Percentiles rank a stretch among this genome's conserved stretches.
These are phyloP conservation scores for Staphylotrichum longicolle DNA, from an alignment of 495 filamentous ascomycete species.

Conservation along the genomic window DNA sequence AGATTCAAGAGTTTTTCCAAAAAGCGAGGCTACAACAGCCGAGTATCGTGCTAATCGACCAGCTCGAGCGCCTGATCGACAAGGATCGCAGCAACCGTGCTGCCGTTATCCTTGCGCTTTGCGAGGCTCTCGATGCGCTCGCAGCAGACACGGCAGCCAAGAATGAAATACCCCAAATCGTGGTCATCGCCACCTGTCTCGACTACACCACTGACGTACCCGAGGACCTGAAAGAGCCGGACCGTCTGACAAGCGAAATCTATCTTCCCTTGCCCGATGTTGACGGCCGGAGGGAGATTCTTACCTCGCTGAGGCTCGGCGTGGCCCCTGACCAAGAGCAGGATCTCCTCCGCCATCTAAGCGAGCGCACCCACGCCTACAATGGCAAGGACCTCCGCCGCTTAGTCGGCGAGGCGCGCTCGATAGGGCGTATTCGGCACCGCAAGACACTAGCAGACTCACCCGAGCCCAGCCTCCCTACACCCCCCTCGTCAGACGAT, in stretches of 20 bases:
- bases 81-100: slow-evolving; percentile 55
- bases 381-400: slow-evolving; percentile 49
- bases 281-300: slow-evolving; percentile 67
- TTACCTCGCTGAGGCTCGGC: slow-evolving; percentile 51
- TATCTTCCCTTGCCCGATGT: slow-evolving; percentile 78
- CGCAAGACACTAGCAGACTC: background rate
- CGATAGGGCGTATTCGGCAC: slow-evolving; percentile 27
- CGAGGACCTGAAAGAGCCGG: slow-evolving; percentile 62
- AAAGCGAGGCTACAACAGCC: slow-evolving; percentile 70
- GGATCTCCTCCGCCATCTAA: slow-evolving; percentile 43
- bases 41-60: slow-evolving; percentile 79
- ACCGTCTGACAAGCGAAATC: slow-evolving; percentile 68
- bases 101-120: slow-evolving; percentile 48
- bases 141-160: slow-evolving; percentile 35
- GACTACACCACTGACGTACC: slow-evolving; percentile 74
- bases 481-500: slow-evolving; percentile 9
- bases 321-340: slow-evolving; percentile 38
- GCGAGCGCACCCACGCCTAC: slow-evolving; percentile 55
- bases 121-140: slow-evolving; percentile 53
- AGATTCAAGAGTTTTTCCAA: slow-evolving; percentile 68
- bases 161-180: slow-evolving; percentile 43
- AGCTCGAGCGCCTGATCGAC: slow-evolving; percentile 71
- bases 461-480: slow-evolving; percentile 5
- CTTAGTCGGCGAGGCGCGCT: slow-evolving; percentile 42
- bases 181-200: slow-evolving; percentile 73